Evolutionary conservation across 306 rosid species (phyloP).

Genomic region (Hippophae tibetana): DNA sequence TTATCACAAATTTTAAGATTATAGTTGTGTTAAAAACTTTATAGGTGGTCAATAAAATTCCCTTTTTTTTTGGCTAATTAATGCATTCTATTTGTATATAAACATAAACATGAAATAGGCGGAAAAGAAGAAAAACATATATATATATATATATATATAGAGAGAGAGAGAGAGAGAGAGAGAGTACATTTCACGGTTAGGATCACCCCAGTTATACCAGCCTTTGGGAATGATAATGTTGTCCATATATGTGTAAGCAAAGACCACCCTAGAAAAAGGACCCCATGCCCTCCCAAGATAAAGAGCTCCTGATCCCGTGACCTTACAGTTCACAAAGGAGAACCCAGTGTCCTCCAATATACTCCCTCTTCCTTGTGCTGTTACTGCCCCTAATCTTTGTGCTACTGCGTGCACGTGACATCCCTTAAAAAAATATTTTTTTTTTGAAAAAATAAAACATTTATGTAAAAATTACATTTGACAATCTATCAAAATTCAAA

Average conservation of each 20-base stretch:
- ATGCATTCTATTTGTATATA: no score
- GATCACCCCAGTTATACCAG: conserved; percentile 99
- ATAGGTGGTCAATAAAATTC: no score
- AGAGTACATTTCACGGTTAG: conserved; percentile 68
- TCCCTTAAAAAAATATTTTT: conserved; percentile 27
- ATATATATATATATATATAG: neutral
- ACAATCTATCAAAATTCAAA: neutral
- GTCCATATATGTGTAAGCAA: conserved; percentile 89
- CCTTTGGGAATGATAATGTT: conserved; percentile 92
- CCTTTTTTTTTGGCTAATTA: no score
- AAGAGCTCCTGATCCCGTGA: conserved; percentile 94
- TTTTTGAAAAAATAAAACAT: neutral
- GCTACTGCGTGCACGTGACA: conserved; percentile 98
- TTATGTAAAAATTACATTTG: neutral
- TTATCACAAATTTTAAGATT: no score
- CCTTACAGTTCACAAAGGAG: conserved; percentile 90
- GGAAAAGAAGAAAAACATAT: no score
- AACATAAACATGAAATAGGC: no score
- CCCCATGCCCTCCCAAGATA: conserved; percentile 99
- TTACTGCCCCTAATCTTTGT: conserved; percentile 56
- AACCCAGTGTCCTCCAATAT: conserved; percentile 84
- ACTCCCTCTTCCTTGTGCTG: conserved; percentile 87
- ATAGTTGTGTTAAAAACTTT: no score
- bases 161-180: neutral
- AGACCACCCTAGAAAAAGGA: conserved; percentile 85